Evolutionary conservation across 441 rosid species (phyloP).

Genomic region (Populus trichocarpa): DNA sequence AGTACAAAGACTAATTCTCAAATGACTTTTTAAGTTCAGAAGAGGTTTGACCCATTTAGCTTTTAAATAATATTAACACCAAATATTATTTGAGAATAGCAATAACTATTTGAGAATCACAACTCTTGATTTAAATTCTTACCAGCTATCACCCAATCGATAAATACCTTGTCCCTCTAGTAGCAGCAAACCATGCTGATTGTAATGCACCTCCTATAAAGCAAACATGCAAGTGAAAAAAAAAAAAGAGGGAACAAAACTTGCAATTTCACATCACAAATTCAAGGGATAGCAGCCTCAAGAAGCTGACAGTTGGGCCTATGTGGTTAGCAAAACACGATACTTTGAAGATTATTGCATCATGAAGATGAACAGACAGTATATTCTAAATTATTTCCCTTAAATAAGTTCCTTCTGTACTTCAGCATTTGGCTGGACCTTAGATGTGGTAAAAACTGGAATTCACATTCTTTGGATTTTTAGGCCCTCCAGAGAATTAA

Average conservation of each 20-base stretch:
- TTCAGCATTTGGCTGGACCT: neutral
- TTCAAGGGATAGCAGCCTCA: neutral
- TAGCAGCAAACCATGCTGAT: constrained; percentile 90
- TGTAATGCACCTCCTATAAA: constrained; percentile 87
- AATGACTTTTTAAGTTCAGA: too few species aligned
- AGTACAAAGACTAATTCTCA: too few species aligned
- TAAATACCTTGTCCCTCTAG: constrained; percentile 89
- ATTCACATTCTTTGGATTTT: neutral
- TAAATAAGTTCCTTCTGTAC: neutral
- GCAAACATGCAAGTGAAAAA: constrained; percentile 11
- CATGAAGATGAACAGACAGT: neutral
- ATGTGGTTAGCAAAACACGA: neutral
- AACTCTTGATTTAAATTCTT: constrained; percentile 24
- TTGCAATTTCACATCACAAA: neutral
- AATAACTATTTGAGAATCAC: constrained; percentile 2
- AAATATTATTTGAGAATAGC: constrained; percentile 1
- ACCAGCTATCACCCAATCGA: constrained; percentile 89
- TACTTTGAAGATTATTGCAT: neutral
- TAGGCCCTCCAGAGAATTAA: neutral
- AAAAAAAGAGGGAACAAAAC: neutral
- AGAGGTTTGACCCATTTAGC: too few species aligned
- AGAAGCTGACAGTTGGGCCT: neutral
- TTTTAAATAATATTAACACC: neutral
- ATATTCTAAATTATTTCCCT: neutral
- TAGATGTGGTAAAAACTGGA: neutral